Evolutionary conservation across 1,139 yeast genomes (phyloP).

Genomic region (Yamadazyma dendronema): DNA sequence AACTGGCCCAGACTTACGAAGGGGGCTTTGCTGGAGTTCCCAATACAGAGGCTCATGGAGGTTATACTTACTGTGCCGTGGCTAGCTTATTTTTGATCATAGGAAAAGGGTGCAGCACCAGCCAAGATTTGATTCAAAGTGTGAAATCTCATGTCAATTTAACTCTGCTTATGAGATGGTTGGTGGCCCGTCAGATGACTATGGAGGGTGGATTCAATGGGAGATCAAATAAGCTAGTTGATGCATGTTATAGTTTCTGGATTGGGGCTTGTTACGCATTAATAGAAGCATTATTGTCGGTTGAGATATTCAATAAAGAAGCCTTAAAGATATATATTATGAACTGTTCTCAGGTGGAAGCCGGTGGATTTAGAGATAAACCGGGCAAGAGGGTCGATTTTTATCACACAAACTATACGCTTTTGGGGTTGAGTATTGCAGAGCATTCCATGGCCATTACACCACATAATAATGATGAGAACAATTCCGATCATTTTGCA

Average conservation of each 20-base stretch:
- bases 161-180: slow-evolving; percentile 58
- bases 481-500: slow-evolving; percentile 20
- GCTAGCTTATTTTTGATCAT: slow-evolving; percentile 61
- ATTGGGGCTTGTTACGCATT: slow-evolving; percentile 77
- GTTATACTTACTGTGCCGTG: slow-evolving; percentile 87
- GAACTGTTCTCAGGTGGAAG: slow-evolving; percentile 65
- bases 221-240: slow-evolving; percentile 88
- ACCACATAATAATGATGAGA: background rate
- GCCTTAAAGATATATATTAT: slow-evolving; percentile 66
- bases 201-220: slow-evolving; percentile 89
- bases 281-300: slow-evolving; percentile 49
- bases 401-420: slow-evolving; percentile 85
- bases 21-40: slow-evolving; percentile 93
- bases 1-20: slow-evolving; percentile 81
- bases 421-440: slow-evolving; percentile 72
- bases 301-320: slow-evolving; percentile 46
- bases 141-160: slow-evolving; percentile 31
- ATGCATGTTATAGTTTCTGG: slow-evolving; percentile 97
- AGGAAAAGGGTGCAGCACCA: slow-evolving; percentile 18
- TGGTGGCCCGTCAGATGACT: slow-evolving; percentile 61
- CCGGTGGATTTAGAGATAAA: slow-evolving; percentile 85
- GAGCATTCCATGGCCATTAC: slow-evolving; percentile 48
- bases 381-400: slow-evolving; percentile 82
- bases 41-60: slow-evolving; percentile 92
- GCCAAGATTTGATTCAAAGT: slow-evolving; percentile 15